Percentiles rank a stretch among this genome's conserved stretches.
Conservation (phyloP, 2,329 filamentous ascomycete species). For the Emmonsia crescens region DNA sequence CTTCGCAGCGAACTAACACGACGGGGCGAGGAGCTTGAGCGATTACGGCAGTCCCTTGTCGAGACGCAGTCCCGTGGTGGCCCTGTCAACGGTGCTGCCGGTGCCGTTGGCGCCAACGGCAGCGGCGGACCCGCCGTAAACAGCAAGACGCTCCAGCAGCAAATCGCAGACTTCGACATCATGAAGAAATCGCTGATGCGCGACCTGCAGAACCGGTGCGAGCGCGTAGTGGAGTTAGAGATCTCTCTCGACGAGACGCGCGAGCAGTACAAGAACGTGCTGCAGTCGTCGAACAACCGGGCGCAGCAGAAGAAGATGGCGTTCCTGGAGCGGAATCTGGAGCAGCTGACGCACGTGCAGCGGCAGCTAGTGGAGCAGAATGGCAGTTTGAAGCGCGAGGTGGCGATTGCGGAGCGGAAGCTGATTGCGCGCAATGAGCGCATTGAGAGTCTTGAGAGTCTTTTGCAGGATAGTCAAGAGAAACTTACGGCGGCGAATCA, state of each 20-base stretch:
- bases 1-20: constrained; percentile 64
- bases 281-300: constrained; percentile 92
- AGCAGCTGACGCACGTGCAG: constrained; percentile 95
- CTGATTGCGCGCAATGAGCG: constrained; percentile 93
- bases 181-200: constrained; percentile 99
- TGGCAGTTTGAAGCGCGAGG: constrained; percentile 93
- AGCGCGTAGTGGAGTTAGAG: constrained; percentile 94
- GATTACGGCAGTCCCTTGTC: constrained; percentile 69
- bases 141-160: constrained; percentile 90
- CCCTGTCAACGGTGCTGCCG: constrained; percentile 49
- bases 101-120: constrained; percentile 44
- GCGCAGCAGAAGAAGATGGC: constrained; percentile 99
- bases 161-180: constrained; percentile 95
- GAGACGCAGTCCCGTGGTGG: constrained; percentile 43
- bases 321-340: constrained; percentile 93
- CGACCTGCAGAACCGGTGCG: constrained; percentile 94
- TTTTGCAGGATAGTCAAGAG: constrained; percentile 95
- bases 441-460: constrained; percentile 81
- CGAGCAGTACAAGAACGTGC: constrained; percentile 98
- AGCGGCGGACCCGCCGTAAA: constrained; percentile 51
- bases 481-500: constrained; percentile 96
- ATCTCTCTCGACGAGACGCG: constrained; percentile 95
- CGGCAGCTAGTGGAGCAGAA: constrained; percentile 97
- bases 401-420: constrained; percentile 95
- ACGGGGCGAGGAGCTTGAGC: constrained; percentile 70